Base-by-base conservation (phyloP, 2,329 filamentous ascomycete genomes). In the Myriosclerotinia scirpicola region DNA sequence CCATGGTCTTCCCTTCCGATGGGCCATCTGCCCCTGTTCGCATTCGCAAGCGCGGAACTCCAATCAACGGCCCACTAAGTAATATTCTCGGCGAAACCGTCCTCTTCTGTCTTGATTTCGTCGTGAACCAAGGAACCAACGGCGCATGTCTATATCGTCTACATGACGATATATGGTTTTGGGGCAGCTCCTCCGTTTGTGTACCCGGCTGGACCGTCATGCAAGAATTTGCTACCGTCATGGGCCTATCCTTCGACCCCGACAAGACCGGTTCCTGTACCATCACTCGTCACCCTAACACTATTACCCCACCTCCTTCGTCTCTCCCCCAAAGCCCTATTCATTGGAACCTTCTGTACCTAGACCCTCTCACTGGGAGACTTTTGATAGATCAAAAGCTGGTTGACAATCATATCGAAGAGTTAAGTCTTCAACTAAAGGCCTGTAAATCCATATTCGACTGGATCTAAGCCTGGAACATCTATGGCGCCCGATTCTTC, bases 91-190 rank as follows among this genome's bases (percentile, higher is more conserved):
- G 85, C 0, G 88, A 90, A 72, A 77, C 80, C 0, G 78, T 87
- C 0, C 76, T 90, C 0, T 90, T 90, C 72, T 87, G 84, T 68
- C 82, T 90, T 71, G 88, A 90, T 72, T 87, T 87, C 71, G 81
- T 85, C 0, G 81, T 90, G 65, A 90, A 89, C 66, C 82, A 84
- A 67, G 75, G 78, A 3, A 87, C 86, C 0, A 71, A 75, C 7
- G 86, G 86, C 0, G 77, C 78, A 1, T 78, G 81, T n/a, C 75
- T 90, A 14, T 87, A 87, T 74, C 84, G 88, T 15, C 79, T 89
- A 48, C 83, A 88, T 61, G 87, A 89, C 69, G 86, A 90, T 69
- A 80, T 89, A 62, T 90, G 87, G 87, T 86, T 89, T 73, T 90
- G 87, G 86, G 82, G 83, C n/a, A 79, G 84, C 12, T 81, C 86